Conservation (phyloP, 495 filamentous ascomycete genomes). For the Aspergillus affinis region DNA sequence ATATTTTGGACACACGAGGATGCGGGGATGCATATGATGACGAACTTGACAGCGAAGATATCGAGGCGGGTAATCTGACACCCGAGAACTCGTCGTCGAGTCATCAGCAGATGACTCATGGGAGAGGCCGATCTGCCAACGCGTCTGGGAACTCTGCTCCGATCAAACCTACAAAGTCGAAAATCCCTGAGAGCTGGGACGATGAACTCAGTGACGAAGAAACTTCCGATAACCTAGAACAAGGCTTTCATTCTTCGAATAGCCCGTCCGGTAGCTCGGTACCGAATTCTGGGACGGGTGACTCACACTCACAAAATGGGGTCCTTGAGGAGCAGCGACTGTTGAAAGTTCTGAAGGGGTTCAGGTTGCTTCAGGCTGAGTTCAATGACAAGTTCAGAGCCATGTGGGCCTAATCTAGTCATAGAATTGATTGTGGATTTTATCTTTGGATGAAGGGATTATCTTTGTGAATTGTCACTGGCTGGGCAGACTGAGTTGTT, state of each 20-base stretch:
- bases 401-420: conserved; percentile 44
- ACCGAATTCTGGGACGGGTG: too few species aligned
- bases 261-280: neutral
- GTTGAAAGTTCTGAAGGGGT: conserved; percentile 46
- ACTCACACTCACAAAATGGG: neutral
- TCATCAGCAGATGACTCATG: neutral
- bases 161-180: conserved; percentile 5
- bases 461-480: too few species aligned
- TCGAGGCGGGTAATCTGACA: neutral
- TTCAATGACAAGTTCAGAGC: conserved; percentile 67
- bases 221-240: neutral
- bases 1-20: conserved; percentile 21
- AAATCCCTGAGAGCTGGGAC: conserved; percentile 23
- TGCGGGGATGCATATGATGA: conserved; percentile 19
- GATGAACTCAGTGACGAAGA: conserved; percentile 14
- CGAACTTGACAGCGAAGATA: conserved; percentile 9
- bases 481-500: too few species aligned
- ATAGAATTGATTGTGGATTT: neutral
- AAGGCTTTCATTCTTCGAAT: too few species aligned
- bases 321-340: conserved; percentile 35
- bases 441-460: too few species aligned
- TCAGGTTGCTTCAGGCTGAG: conserved; percentile 53
- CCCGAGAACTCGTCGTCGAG: neutral
- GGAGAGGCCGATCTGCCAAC: neutral
- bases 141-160: neutral